phyloP scores from a whole-genome alignment of 306 rosid genomes.

The Rosa multiflora region DNA sequence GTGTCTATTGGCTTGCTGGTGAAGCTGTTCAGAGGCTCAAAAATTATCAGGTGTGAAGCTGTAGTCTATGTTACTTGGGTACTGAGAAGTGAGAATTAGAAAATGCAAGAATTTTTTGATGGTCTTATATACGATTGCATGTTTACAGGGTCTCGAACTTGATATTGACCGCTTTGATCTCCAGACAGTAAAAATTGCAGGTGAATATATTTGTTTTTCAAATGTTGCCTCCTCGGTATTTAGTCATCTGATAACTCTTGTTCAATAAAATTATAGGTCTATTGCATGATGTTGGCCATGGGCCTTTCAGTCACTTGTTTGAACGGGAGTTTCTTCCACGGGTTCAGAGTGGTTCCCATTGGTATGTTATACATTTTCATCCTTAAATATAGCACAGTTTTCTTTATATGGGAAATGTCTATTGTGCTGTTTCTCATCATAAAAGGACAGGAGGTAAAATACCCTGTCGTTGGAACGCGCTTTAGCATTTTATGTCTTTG shows the following conservation, averaged over 20 bases:
- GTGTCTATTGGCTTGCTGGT: slow-evolving; percentile 91
- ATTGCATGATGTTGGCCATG: slow-evolving; percentile 95
- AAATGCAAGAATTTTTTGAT: background rate
- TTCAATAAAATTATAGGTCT: slow-evolving; percentile 56
- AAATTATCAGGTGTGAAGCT: slow-evolving; percentile 51
- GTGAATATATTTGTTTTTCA: slow-evolving; percentile 34
- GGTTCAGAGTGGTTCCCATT: slow-evolving; percentile 54
- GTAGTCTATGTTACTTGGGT: slow-evolving; percentile 4
- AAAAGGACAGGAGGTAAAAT: background rate
- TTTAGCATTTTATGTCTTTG: slow-evolving; percentile 15
- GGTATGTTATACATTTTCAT: slow-evolving; percentile 38
- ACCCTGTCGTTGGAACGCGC: background rate
- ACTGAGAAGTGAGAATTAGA: slow-evolving; percentile 9
- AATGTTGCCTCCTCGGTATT: background rate
- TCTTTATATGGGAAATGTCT: slow-evolving; percentile 5
- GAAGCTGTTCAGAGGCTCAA: slow-evolving; percentile 74
- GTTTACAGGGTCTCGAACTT: slow-evolving; percentile 79
- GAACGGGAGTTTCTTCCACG: slow-evolving; percentile 84
- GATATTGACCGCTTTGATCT: slow-evolving; percentile 76
- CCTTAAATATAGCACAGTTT: background rate
- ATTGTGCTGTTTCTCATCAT: background rate
- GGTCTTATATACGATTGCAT: slow-evolving; percentile 19
- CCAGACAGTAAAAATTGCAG: slow-evolving; percentile 93
- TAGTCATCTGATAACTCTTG: slow-evolving; percentile 11
- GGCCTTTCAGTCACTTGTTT: slow-evolving; percentile 94